Percentiles rank a stretch among this genome's conserved stretches.
Evolutionary conservation across 768 basidiomycete genomes (phyloP).

Genomic region (Suillus decipiens): DNA sequence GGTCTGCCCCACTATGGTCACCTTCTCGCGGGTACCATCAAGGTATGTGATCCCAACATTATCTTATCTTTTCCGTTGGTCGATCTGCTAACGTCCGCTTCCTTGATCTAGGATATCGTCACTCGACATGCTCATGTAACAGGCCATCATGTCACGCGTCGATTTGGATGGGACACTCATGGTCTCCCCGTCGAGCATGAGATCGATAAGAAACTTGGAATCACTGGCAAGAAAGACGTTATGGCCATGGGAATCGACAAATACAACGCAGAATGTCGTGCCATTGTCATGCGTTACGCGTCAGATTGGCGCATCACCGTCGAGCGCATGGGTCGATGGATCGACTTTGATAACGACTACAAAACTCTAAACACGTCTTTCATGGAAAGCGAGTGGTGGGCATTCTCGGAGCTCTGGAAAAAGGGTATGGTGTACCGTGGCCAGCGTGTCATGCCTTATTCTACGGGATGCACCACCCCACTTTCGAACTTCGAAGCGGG

Average conservation of each 20-base stretch:
- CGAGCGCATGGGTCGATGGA: slow-evolving; percentile 99
- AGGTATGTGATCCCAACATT: slow-evolving; percentile 49
- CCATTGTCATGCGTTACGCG: slow-evolving; percentile 96
- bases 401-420: slow-evolving; percentile 90
- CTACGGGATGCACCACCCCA: slow-evolving; percentile 93
- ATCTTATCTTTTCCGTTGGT: slow-evolving; percentile 11
- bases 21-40: slow-evolving; percentile 89
- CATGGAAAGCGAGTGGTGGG: slow-evolving; percentile 99
- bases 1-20: slow-evolving; percentile 97
- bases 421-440: slow-evolving; percentile 93
- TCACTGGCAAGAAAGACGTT: slow-evolving; percentile 92
- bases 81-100: slow-evolving; percentile 4
- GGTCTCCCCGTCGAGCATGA: slow-evolving; percentile 98
- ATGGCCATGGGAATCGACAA: slow-evolving; percentile 94
- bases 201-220: slow-evolving; percentile 95
- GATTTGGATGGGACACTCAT: slow-evolving; percentile 99
- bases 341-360: slow-evolving; percentile 99
- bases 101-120: slow-evolving; percentile 81
- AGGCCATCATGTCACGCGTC: slow-evolving; percentile 87
- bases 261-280: slow-evolving; percentile 96
- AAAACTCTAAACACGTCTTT: slow-evolving; percentile 92
- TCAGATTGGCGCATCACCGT: slow-evolving; percentile 94
- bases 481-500: slow-evolving; percentile 98
- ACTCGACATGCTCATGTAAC: slow-evolving; percentile 94
- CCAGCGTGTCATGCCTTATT: slow-evolving; percentile 96